A percentile compares a stretch with the other conserved stretches of the same genome.
phyloP scores from a whole-genome alignment of 2,329 filamentous ascomycete species.

The Cercospora sojina region DNA sequence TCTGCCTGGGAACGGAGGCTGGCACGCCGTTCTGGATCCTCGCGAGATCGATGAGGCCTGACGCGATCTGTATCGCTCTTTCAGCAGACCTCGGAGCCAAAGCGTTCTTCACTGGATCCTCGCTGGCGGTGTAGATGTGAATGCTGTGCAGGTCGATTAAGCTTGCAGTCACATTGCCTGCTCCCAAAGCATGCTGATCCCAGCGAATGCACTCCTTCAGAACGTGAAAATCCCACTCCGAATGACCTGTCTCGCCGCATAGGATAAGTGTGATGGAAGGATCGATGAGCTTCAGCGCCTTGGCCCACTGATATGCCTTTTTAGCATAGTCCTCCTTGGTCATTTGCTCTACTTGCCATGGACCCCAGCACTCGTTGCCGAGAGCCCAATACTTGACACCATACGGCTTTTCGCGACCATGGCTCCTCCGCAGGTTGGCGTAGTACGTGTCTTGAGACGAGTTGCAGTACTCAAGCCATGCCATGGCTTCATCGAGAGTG shows the following conservation, averaged over 20 bases:
- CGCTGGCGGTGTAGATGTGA: conserved; percentile 70
- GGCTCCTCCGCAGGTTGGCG: conserved; percentile 72
- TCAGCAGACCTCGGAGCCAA: conserved; percentile 68
- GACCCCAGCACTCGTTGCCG: conserved; percentile 71
- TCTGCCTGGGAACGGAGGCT: conserved; percentile 59
- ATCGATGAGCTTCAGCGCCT: conserved; percentile 69
- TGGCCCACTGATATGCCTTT: conserved; percentile 69
- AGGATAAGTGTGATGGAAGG: conserved; percentile 68
- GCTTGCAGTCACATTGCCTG: conserved; percentile 45
- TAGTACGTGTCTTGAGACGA: conserved; percentile 74
- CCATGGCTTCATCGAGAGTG: conserved; percentile 60
- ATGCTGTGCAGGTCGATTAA: conserved; percentile 80
- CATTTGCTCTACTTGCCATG: conserved; percentile 66
- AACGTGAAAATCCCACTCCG: conserved; percentile 71
- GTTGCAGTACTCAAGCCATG: conserved; percentile 87
- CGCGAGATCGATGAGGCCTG: conserved; percentile 69
- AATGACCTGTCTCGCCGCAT: conserved; percentile 69
- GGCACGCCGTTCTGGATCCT: conserved; percentile 66
- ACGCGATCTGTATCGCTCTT: conserved; percentile 69
- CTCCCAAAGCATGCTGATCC: conserved; percentile 51
- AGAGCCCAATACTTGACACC: conserved; percentile 84
- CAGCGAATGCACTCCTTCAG: conserved; percentile 65
- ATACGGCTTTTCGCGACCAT: conserved; percentile 75
- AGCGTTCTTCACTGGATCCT: conserved; percentile 53
- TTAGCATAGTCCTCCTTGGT: conserved; percentile 69